Conservation (phyloP, 2,329 filamentous ascomycete species). For the Claviceps fusiformis region DNA sequence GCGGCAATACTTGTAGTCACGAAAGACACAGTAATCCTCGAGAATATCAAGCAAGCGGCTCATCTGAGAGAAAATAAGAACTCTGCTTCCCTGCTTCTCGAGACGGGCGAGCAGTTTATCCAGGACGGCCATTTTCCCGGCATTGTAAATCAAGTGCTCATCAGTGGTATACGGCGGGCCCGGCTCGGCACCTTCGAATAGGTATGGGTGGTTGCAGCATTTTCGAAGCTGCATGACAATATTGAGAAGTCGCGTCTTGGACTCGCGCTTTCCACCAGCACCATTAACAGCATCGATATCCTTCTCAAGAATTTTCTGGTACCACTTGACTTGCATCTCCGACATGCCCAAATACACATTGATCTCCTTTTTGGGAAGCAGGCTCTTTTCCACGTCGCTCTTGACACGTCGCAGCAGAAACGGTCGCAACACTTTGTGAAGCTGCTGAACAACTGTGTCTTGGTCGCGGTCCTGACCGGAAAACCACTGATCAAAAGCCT, state of each 20-base stretch:
- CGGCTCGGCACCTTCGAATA: constrained; percentile 94
- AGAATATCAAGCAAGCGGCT: constrained; percentile 92
- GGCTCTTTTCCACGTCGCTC: constrained; percentile 93
- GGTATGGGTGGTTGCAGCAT: constrained; percentile 96
- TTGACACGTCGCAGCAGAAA: constrained; percentile 95
- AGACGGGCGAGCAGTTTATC: constrained; percentile 81
- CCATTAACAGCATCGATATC: constrained; percentile 98
- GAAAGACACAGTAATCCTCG: constrained; percentile 96
- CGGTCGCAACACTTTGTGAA: constrained; percentile 82
- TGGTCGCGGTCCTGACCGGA: constrained; percentile 81
- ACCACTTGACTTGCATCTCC: constrained; percentile 98
- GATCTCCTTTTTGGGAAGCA: constrained; percentile 92
- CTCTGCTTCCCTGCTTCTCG: constrained; percentile 74
- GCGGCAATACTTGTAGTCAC: constrained; percentile 88
- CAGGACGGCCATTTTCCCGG: constrained; percentile 94
- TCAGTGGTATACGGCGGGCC: constrained; percentile 97
- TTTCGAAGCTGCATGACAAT: constrained; percentile 99
- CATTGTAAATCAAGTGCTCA: constrained; percentile 84
- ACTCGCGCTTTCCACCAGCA: constrained; percentile 89
- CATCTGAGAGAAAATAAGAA: constrained; percentile 99
- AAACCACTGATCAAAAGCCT: constrained; percentile 98
- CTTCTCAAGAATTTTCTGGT: constrained; percentile 96
- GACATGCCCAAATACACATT: constrained; percentile 98
- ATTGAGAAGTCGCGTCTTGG: constrained; percentile 90
- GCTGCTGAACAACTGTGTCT: constrained; percentile 88